Base-by-base conservation (phyloP, 2,329 filamentous ascomycete genomes). In the Fusarium succisae region DNA sequence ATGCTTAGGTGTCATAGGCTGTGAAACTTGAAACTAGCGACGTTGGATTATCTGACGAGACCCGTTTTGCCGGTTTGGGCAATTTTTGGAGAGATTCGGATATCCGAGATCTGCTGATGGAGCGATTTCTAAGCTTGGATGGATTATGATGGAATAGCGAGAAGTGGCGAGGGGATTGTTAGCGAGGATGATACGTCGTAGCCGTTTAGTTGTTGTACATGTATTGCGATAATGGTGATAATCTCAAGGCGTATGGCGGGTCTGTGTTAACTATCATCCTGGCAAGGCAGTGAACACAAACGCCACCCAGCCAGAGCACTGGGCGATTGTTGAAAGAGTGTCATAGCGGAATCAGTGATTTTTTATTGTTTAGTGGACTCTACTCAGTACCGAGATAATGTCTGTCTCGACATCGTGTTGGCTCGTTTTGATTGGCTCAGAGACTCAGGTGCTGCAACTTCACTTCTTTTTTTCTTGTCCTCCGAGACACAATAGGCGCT, bases 1-100 rank as follows among this genome's bases (percentile, higher is more conserved):
- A 61, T 43, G 9, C 35, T 43, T n/a, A 68, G 45, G 24, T 35
- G 8, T 22, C 18, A 68, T 68, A 68, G 63, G 65, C 9, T 62
- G 3, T 17, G 45, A 38, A 62, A 68, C 65, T 20, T 48, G 44
- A 30, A 37, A 28, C 30, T 62, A 30, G 30, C 9, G 13, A 54
- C 17, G 24, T 38, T 61, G 20, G 41, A 58, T 26, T 58, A 37
- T 62, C 37, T 24, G 38, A 62, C 14, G n/a, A 35, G 41, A n/a
- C 18, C 22, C 14, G n/a, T 37, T 24, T 66, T 68, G 38, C 63
- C 41, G 5, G 11, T 54, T 54, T 35, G 3, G 63, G 65, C 18
- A 68, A 54, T 35, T 48, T 48, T 54, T 32, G 22, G 65, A 62
- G 63, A 68, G 41, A 1, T 9, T 28, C 28, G 22, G 35, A 45